Evolutionary conservation across 352 stramenopile species (phyloP), one percentile per base, ranked within the genome.

Genomic region (Thalassiosira livingstoniorum): DNA sequence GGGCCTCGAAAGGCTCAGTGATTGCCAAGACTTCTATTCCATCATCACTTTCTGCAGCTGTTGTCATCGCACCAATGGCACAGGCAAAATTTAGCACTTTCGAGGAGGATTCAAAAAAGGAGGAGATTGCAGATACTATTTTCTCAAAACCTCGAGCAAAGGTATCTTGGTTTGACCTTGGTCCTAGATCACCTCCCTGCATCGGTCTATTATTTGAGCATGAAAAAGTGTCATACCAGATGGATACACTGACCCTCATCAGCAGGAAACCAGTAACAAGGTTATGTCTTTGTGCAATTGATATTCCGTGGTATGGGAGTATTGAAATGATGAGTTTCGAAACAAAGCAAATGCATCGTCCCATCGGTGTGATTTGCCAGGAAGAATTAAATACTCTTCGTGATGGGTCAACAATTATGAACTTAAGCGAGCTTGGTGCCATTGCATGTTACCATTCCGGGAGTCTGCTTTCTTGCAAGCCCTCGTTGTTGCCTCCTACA

Each of bases 141-240:
- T 7, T 62, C 35, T 37, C 32, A 62, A 72, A 79, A 58, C 37
- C 45, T 58, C 47, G 51, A 35, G 39, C 83, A 4, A 84, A 66
- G 27, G 39, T 87, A 18, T 37, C 62, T 11, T 93, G 87, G 87
- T 81, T 86, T 47, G 75, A 91, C 80, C 53, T 91, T 1, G 87
- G 87, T 35, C 87, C 90, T 0, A 82, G 91, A 63, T 64, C 83
- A n/a, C 68, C 84, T 70, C 82, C 82, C 13, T 89, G 80, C 34
- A 57, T 94, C 29, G 35, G 75, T 25, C 62, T 87, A 18, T 80
- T 73, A 47, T 76, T 76, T 25, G 62, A 82, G 21, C 42, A 84
- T 21, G 51, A 80, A 67, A 80, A 63, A 21, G 35, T 53, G 7
- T 58, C 43, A 11, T 75, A 76, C 23, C 47, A 69, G 62, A 34